Conservation (phyloP, 2,329 filamentous ascomycete genomes). For the Leptographium lundbergii region DNA sequence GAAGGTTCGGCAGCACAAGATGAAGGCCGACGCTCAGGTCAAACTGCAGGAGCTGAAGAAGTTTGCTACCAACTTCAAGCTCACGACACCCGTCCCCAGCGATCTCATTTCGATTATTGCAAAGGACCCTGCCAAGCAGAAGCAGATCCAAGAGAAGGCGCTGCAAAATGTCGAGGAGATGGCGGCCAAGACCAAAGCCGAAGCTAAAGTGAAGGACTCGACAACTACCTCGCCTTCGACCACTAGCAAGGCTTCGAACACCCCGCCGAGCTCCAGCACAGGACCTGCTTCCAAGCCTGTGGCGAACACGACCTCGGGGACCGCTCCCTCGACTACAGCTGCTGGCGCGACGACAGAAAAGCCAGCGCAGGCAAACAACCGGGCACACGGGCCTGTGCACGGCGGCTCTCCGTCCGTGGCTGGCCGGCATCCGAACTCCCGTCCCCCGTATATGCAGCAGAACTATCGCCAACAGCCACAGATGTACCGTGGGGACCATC, state of each 20-base stretch:
- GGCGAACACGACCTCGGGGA: not conserved
- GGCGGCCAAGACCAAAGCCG: conserved; percentile 31
- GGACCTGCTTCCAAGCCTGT: not conserved
- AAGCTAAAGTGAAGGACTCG: conserved; percentile 40
- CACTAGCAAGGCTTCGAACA: not conserved
- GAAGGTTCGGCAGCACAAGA: conserved; percentile 43
- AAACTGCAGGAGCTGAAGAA: conserved; percentile 92
- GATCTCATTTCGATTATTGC: conserved; percentile 92
- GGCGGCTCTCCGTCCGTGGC: conserved; percentile 15
- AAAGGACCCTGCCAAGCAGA: conserved; percentile 90
- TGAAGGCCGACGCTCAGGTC: conserved; percentile 69
- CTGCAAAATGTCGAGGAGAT: conserved; percentile 59
- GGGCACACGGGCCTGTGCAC: conserved; percentile 5
- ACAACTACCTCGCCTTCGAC: conserved; percentile 14
- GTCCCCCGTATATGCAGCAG: conserved; percentile 35
- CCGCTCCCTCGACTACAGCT: conserved; percentile 3
- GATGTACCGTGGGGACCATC: conserved; percentile 36
- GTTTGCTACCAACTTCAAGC: conserved; percentile 87
- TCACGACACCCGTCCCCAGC: conserved; percentile 80
- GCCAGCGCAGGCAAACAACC: conserved; percentile 1
- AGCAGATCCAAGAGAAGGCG: conserved; percentile 82
- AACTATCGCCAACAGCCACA: conserved; percentile 33
- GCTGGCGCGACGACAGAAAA: conserved; percentile 1
- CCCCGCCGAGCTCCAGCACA: not conserved
- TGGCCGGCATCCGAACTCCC: conserved; percentile 33